A percentile compares a stretch with the other conserved stretches of the same genome.
Conservation (phyloP, 2,329 filamentous ascomycete genomes). For the Alternaria solani region DNA sequence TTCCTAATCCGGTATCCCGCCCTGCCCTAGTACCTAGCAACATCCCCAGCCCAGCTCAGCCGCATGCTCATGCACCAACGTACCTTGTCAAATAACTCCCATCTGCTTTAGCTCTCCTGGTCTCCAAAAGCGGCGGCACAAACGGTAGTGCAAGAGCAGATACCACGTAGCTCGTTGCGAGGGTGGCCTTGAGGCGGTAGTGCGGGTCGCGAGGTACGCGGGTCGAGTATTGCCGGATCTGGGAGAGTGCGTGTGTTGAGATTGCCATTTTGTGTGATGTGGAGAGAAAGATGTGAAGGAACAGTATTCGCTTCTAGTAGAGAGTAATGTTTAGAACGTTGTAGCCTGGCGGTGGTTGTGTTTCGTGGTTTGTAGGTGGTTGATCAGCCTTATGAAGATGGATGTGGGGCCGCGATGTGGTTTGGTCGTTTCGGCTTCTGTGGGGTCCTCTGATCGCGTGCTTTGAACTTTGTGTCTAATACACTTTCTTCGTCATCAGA, state of each 20-base stretch:
- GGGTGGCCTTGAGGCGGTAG: constrained; percentile 45
- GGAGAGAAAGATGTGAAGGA: neutral
- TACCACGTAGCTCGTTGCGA: constrained; percentile 50
- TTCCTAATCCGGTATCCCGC: neutral
- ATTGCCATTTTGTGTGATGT: constrained; percentile 36
- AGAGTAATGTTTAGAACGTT: neutral
- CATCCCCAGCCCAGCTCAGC: neutral
- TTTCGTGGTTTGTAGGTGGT: neutral
- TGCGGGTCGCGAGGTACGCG: constrained; percentile 46
- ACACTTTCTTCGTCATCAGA: neutral
- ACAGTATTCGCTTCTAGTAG: neutral
- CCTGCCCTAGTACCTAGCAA: neutral
- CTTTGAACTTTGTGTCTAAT: neutral
- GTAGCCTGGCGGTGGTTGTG: neutral
- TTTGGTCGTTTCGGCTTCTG: neutral
- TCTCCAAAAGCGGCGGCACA: constrained; percentile 51
- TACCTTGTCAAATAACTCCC: constrained; percentile 50
- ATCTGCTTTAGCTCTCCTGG: constrained; percentile 47
- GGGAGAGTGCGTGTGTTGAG: constrained; percentile 41
- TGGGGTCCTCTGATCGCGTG: constrained; percentile 2
- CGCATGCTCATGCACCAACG: constrained; percentile 10
- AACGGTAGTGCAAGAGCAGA: constrained; percentile 52
- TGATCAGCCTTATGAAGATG: neutral
- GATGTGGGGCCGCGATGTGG: neutral
- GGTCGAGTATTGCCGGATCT: constrained; percentile 49